Base-by-base conservation (phyloP, 768 basidiomycete genomes). In the Crucibulum laeve region DNA sequence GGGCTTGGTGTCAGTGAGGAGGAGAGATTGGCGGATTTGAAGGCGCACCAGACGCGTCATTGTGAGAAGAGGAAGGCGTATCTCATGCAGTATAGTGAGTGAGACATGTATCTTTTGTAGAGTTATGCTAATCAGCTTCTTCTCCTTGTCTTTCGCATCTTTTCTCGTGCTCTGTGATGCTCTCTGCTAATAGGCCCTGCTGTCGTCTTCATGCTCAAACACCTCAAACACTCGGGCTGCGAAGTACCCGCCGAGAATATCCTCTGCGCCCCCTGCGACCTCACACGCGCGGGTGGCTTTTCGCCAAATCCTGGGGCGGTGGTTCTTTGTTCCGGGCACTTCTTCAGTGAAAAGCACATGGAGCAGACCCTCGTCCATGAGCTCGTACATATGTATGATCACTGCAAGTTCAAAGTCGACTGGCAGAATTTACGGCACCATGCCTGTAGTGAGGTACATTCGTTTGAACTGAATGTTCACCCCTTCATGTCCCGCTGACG, bases 351-450 rank as follows among this genome's bases (percentile, higher is more conserved):
- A 58, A 77, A 75, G 25, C 92, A 96, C 53, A 85, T 94, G 87
- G 93, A 98, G 63, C 80, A 91, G 55, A 95, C 94, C 23, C 69
- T 99, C 25, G 77, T 87, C 17, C 96, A 99, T 57, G 96, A 99
- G 60, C 77, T 98, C 36, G 66, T 98, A 19, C 96, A 98, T 58
- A 83, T 92, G 77, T 98, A 89, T 59, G 96, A 99, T 62, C 89
- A 95, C 49, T 88, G 90, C 65, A 82, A 82, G 62, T 98, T 98
- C 69, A 89, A 91, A 48, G 87, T 96, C 1, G 82, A 96, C 61
- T 96, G 91, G 93, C 64, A 62, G 37, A 87, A 98, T 63, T 59
- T 98, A 44, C 69, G 91, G 45, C 93, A 96, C 68, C 92, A 96
- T 59, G 96, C 95, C 2, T 99, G 96, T 61, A 92, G 88, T 56